Evolutionary conservation across 768 basidiomycete species (phyloP).

Genomic region (Tricholoma terreum): DNA sequence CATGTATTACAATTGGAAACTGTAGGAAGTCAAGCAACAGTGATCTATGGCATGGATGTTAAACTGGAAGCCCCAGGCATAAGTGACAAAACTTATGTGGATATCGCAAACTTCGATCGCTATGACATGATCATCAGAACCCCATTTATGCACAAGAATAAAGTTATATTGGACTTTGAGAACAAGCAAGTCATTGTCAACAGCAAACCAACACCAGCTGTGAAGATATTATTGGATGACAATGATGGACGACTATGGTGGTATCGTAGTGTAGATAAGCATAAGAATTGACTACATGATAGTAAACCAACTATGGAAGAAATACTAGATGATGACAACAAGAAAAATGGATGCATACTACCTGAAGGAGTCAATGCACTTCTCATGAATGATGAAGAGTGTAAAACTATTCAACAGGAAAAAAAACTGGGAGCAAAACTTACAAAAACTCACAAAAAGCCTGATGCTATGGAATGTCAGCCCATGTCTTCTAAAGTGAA

Average conservation of each 20-base stretch:
- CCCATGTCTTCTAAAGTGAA: slow-evolving; percentile 14
- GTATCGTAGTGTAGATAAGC: background rate
- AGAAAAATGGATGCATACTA: background rate
- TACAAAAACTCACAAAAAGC: background rate
- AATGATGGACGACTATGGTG: background rate
- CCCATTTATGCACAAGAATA: slow-evolving; percentile 22
- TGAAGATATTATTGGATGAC: background rate
- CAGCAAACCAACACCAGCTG: background rate
- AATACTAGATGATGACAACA: background rate
- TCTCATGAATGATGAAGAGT: background rate
- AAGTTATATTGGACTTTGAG: slow-evolving; percentile 24
- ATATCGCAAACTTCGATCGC: slow-evolving; percentile 35
- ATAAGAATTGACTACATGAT: background rate
- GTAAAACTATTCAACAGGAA: background rate
- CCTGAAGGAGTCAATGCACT: background rate
- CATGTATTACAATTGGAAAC: slow-evolving; percentile 29
- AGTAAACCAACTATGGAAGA: background rate
- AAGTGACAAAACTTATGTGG: background rate
- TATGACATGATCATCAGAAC: too few relatives aligned
- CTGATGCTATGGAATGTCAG: slow-evolving; percentile 6
- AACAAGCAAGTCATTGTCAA: background rate
- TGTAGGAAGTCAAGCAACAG: slow-evolving; percentile 3
- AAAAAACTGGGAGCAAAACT: background rate
- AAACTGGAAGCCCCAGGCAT: slow-evolving; percentile 1
- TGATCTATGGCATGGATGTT: background rate